Evolutionary conservation across 371 early-diverging fungal genomes (phyloP).

Genomic region (Mucor indicus): DNA sequence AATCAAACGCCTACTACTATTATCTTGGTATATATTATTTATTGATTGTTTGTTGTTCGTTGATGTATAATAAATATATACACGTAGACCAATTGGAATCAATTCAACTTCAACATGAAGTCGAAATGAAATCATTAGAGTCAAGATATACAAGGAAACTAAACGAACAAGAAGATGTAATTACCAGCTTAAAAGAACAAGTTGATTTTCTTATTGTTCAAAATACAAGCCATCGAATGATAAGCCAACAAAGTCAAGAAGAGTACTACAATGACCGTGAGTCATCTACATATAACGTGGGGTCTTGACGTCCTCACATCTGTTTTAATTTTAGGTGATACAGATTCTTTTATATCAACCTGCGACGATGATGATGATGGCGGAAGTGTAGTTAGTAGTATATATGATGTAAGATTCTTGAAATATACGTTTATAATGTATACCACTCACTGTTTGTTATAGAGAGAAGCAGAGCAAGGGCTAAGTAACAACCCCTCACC

Average conservation of each 20-base stretch:
- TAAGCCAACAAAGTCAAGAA: background rate
- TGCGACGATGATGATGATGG: too few species aligned
- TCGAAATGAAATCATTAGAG: conserved; percentile 11
- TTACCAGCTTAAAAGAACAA: conserved; percentile 9
- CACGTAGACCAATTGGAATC: conserved; percentile 12
- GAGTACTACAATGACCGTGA: background rate
- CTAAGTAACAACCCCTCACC: too few species aligned
- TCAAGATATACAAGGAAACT: conserved; percentile 10
- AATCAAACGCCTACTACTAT: background rate
- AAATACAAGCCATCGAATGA: background rate
- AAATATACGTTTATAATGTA: too few species aligned
- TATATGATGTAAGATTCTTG: too few species aligned
- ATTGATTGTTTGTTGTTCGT: background rate
- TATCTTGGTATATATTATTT: conserved; percentile 8
- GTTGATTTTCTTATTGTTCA: conserved; percentile 11
- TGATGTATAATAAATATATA: background rate
- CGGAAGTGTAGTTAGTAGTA: too few species aligned
- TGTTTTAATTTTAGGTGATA: too few species aligned
- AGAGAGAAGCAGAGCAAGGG: too few species aligned
- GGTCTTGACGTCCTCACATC: too few species aligned
- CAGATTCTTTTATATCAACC: too few species aligned
- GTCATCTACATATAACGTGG: too few species aligned
- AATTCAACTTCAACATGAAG: conserved; percentile 6
- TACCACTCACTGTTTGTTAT: too few species aligned
- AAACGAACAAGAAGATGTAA: conserved; percentile 15